Evolutionary conservation across 768 basidiomycete species (phyloP).

Genomic region (Pulveroboletus sp.): DNA sequence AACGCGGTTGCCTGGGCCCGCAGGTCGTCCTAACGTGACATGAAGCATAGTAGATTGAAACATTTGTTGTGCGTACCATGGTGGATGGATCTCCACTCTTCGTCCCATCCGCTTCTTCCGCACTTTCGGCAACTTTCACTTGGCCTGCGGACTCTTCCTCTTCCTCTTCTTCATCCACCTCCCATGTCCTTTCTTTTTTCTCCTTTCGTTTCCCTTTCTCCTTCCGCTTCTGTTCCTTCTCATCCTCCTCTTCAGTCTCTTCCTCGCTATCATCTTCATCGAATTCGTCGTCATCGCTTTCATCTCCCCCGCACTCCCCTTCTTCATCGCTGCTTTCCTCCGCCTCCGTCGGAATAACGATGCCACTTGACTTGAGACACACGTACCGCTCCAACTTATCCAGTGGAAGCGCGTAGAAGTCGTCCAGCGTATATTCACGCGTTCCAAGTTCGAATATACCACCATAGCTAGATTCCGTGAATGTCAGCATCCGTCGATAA

Average conservation of each 20-base stretch:
- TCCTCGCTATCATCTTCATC: conserved; percentile 33
- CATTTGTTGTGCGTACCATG: neutral
- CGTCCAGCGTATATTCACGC: conserved; percentile 86
- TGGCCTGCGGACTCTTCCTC: conserved; percentile 24
- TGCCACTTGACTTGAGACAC: conserved; percentile 67
- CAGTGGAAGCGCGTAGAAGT: conserved; percentile 76
- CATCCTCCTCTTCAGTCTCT: conserved; percentile 19
- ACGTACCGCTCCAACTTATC: conserved; percentile 81
- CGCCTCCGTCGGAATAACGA: conserved; percentile 60
- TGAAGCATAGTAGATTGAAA: too few relatives aligned
- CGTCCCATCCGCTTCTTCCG: too few relatives aligned
- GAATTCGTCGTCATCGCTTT: conserved; percentile 53
- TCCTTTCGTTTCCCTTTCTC: neutral
- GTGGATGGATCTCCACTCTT: neutral
- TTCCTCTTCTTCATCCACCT: conserved; percentile 26
- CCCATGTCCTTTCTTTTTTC: neutral
- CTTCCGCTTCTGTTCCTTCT: neutral
- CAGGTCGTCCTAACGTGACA: conserved; percentile 33
- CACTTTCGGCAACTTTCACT: conserved; percentile 1
- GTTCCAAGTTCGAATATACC: conserved; percentile 84
- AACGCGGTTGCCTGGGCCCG: conserved; percentile 46
- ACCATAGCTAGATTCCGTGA: conserved; percentile 57
- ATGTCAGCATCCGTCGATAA: neutral
- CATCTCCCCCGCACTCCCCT: conserved; percentile 58
- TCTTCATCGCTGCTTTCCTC: conserved; percentile 62